Evolutionary conservation across 371 early-diverging fungal species (phyloP).

Genomic region (Mortierella sp.): DNA sequence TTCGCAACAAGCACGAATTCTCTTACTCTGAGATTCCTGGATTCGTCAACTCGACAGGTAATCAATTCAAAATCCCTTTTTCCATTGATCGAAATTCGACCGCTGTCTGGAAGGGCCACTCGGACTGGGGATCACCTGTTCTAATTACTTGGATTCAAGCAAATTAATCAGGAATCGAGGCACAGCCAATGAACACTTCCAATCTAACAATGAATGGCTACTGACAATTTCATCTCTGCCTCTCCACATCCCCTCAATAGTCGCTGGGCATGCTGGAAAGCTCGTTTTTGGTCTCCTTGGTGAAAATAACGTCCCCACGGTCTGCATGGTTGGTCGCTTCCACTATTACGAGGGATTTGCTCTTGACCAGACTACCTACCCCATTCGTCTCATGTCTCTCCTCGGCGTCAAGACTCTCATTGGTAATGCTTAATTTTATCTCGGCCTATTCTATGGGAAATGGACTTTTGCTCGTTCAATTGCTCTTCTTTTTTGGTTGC

Average conservation of each 20-base stretch:
- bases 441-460: background rate
- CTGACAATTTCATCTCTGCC: background rate
- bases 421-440: slow-evolving; percentile 50
- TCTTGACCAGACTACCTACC: slow-evolving; percentile 83
- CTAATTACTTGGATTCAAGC: background rate
- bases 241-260: slow-evolving; percentile 51
- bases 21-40: slow-evolving; percentile 89
- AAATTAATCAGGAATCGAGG: background rate
- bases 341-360: slow-evolving; percentile 92
- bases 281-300: slow-evolving; percentile 91
- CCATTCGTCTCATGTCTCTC: slow-evolving; percentile 89
- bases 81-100: background rate
- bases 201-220: background rate
- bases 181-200: background rate
- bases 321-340: slow-evolving; percentile 91
- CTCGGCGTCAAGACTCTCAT: slow-evolving; percentile 85
- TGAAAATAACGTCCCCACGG: slow-evolving; percentile 73
- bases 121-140: background rate
- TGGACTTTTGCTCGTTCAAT: background rate
- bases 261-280: slow-evolving; percentile 92
- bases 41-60: slow-evolving; percentile 89
- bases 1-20: slow-evolving; percentile 77
- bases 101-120: background rate
- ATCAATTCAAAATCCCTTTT: background rate
- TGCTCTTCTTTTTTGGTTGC: slow-evolving; percentile 5